phyloP scores from a whole-genome alignment of 2,329 filamentous ascomycete genomes.

The Botryosphaeria dothidea region DNA sequence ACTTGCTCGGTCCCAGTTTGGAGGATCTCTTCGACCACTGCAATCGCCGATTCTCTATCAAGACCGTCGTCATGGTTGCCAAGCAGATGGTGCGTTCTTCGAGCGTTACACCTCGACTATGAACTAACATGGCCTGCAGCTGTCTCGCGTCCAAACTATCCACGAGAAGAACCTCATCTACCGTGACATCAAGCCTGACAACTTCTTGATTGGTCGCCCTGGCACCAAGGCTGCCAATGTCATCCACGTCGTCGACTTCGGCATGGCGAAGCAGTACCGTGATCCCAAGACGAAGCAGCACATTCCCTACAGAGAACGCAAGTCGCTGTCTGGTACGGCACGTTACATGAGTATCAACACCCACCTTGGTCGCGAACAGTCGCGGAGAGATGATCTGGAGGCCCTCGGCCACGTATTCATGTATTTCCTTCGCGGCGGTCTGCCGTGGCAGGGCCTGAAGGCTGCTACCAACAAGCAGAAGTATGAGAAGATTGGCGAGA shows the following conservation, averaged over 20 bases:
- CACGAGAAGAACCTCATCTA: slow-evolving; percentile 99
- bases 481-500: slow-evolving; percentile 99
- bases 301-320: slow-evolving; percentile 95
- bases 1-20: slow-evolving; percentile 89
- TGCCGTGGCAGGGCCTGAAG: slow-evolving; percentile 69
- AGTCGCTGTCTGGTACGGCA: slow-evolving; percentile 93
- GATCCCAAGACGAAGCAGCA: slow-evolving; percentile 99
- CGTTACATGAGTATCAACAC: slow-evolving; percentile 99
- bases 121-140: slow-evolving; percentile 46
- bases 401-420: slow-evolving; percentile 72
- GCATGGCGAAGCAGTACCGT: slow-evolving; percentile 99
- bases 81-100: slow-evolving; percentile 84
- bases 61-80: slow-evolving; percentile 98
- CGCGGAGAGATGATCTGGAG: slow-evolving; percentile 91
- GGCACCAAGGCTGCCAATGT: slow-evolving; percentile 94
- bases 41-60: slow-evolving; percentile 90
- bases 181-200: slow-evolving; percentile 98
- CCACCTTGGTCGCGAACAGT: slow-evolving; percentile 93
- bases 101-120: slow-evolving; percentile 17
- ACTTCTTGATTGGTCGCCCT: slow-evolving; percentile 94
- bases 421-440: slow-evolving; percentile 67
- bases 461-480: slow-evolving; percentile 86
- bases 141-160: slow-evolving; percentile 89
- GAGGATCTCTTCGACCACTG: slow-evolving; percentile 98
- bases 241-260: slow-evolving; percentile 98